Evolutionary conservation across 345 rosid genomes (phyloP), one percentile per base, ranked within the genome.

Genomic region (Laguncularia racemosa): DNA sequence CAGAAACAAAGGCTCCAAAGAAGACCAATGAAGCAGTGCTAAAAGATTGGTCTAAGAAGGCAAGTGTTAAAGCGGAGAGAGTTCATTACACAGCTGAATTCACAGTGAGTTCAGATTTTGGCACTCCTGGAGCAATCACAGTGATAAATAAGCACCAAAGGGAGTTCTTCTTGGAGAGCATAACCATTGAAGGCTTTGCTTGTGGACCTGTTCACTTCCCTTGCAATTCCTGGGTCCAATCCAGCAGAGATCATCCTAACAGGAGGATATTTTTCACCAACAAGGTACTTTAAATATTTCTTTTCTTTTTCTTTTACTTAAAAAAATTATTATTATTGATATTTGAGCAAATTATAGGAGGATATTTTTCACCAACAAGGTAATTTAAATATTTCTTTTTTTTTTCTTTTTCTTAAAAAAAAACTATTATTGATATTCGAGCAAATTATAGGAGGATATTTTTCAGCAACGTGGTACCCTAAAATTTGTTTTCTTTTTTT

Each of bases 181-280:
- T 95, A 54, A 88, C 87, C 33, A 67, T 95, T 46, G 97, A 89
- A 72, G 96, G 96, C 14, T 95, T 90, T 69, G 80, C 95, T 47
- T 70, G 67, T 64, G 95, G 95, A 7, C 91, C 96, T 12, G 73
- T 90, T 28, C 93, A 95, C 73, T 95, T 95, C 64, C 93, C 95
- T 17, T 90, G 99, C 65, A 90, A 85, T 62, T 95, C 99, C 1
- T 90, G 96, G 97, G 96, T 95, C 3, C 99, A 90, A 69, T 72
- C 97, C 38, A 69, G 44, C 52, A 88, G 81, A 26, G 75, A 87
- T 52, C 86, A 85, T 56, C 80, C 91, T 44, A 71, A 56, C 2
- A 80, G 75, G 69, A 80, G 99, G 53, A 81, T 90, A 7, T 82
- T 95, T 76, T 95, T 95, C 72, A 66, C 84, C 65, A 95, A 95